Base-by-base conservation (phyloP, 2,329 filamentous ascomycete genomes). In the Phialophora tarda region DNA sequence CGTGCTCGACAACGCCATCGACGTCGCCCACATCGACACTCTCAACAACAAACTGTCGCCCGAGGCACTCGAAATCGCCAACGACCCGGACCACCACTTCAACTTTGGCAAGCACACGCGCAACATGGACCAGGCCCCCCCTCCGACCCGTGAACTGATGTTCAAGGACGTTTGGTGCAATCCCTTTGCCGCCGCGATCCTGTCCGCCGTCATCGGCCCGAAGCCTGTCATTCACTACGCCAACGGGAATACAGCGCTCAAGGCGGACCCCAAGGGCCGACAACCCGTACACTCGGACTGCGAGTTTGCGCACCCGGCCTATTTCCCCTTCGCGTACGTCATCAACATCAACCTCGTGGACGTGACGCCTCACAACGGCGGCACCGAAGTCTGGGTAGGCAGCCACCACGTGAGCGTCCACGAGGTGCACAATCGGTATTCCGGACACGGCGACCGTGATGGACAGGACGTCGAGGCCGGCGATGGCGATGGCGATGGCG, bases 351-450 rank as follows among this genome's bases (percentile, higher is more conserved):
- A 79, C 56, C 77, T 84, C 5, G 76, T 83, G 7, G 79, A 81
- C 30, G 80, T 80, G 51, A 76, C 77, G 3, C 75, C 79, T 0
- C 73, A 79, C 14, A 84, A 84, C 60, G 83, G 83, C 17, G 77
- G 78, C 1, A 85, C 82, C 0, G 83, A 85, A 71, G 73, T 85
- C 17, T 85, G 83, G 83, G 77, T 81, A 0, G 83, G 83, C 1
- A 82, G 79, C 0, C 83, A 85, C 69, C 66, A 73, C n/a, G 78
- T 78, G 23, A 78, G 77, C 62, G 70, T 76, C 65, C 66, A 73
- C 41, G 64, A 73, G 28, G 72, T 75, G 51, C 75, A 77, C 63
- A 66, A 68, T 30, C 59, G 59, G 28, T 28, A 28, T 51, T 28
- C 48, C 14, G 28, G 53, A 24, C 11, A 53, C 48, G 28, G 26